Base-by-base conservation (phyloP, 768 basidiomycete species). In the Dentipellis sp. region DNA sequence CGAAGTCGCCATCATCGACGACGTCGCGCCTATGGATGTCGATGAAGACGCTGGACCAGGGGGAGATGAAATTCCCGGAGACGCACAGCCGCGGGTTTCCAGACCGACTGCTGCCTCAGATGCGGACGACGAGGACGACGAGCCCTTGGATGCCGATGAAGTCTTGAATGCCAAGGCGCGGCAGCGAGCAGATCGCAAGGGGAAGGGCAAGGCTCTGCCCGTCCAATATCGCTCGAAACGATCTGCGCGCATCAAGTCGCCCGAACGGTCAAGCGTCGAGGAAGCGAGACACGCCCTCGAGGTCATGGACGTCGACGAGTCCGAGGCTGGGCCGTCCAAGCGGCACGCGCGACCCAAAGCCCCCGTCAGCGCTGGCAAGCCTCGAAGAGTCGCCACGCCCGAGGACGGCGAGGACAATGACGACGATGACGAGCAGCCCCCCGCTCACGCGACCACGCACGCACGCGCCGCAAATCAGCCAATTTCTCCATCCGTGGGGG, bases 21-120 rank as follows among this genome's bases (percentile, higher is more conserved):
- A 57, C 12, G 67, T 60, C 12, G 60, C 54, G 12, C 59, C 55
- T 38, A 53, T 66, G 57, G 52, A 63, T 12, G 48, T 67, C 17
- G 63, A 64, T 57, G 58, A 64, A 4, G 61, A 65, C 11, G 55
- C 57, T 37, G 50, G 45, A 3, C 8, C 23, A 7, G 35, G 34
- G 19, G 37, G 50, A 17, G 39, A 51, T 40, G 36, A 50, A 5
- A 50, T 50, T n/a, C 19, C 48, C 29, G 21, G 11, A 7, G 48
- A 50, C 21, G 22, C 21, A 16, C 19, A 50, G 22, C 48, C 48
- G 19, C 48, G 10, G 7, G 48, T 17, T 16, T 10, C 48, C 47
- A 35, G 16, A 8, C 55, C 38, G 35, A 22, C 36, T 21, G 42
- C 38, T 9, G 50, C 52, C 23, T 55, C 51, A 21, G 55, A 48